These are phyloP conservation scores for Nepenthes gracilis DNA, from an alignment of 148 eudicot species.

Conservation along the genomic window DNA sequence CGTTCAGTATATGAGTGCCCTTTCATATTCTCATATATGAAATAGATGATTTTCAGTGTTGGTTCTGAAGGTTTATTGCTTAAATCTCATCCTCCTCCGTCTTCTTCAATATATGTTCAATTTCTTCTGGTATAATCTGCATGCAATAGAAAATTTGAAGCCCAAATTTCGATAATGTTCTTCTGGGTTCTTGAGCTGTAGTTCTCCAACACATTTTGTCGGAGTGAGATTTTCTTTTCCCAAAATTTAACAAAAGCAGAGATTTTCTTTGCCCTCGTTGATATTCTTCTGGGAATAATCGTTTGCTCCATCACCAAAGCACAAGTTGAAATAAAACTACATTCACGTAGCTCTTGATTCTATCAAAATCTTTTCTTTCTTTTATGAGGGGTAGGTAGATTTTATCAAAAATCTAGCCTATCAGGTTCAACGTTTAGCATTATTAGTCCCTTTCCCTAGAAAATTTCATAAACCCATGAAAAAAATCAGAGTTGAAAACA, in stretches of 20 bases:
- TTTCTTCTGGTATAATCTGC: too few relatives aligned
- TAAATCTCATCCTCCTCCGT: too few relatives aligned
- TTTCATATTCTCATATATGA: too few relatives aligned
- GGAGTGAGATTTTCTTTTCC: neutral
- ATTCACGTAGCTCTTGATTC: constrained; percentile 7
- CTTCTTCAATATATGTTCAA: too few relatives aligned
- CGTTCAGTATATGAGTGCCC: too few relatives aligned
- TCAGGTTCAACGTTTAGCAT: neutral
- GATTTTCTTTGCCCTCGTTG: neutral
- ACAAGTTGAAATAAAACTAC: neutral
- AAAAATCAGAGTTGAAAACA: neutral
- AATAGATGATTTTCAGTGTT: too few relatives aligned
- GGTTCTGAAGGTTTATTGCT: too few relatives aligned
- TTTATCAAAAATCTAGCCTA: too few relatives aligned
- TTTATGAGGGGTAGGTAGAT: neutral
- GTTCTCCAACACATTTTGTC: neutral
- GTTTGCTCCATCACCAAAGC: constrained; percentile 8
- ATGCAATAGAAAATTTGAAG: too few relatives aligned
- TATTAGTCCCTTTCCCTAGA: neutral
- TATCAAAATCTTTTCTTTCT: constrained; percentile 4
- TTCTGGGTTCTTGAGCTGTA: constrained; percentile 7
- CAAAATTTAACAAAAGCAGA: neutral
- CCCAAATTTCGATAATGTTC: constrained; percentile 1
- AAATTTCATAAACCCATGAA: neutral
- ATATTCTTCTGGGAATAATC: constrained; percentile 3